A percentile compares a stretch with the other conserved stretches of the same genome.
These are phyloP conservation scores for Phaeoacremonium minimum DNA, from an alignment of 2,329 filamentous ascomycete genomes.

Conservation along the genomic window DNA sequence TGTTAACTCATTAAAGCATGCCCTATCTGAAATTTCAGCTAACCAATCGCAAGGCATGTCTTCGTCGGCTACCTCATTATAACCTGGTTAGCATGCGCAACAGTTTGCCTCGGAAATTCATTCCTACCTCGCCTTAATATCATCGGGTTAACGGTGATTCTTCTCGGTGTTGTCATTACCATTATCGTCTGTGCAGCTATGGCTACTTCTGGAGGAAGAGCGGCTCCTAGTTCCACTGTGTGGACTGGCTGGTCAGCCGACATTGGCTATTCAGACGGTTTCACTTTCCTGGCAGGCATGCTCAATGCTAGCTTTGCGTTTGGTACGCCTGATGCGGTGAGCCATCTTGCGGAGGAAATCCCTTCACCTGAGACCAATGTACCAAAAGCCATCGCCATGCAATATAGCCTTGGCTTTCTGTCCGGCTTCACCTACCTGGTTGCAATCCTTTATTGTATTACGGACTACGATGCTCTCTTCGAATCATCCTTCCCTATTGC, in stretches of 20 bases:
- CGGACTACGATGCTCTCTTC: conserved; percentile 2
- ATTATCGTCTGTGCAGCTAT: neutral
- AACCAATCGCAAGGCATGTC: neutral
- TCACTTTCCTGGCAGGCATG: conserved; percentile 1
- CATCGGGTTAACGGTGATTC: neutral
- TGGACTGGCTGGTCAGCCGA: neutral
- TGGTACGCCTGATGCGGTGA: conserved; percentile 1
- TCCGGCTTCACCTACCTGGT: conserved; percentile 2
- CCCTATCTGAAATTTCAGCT: too few species aligned
- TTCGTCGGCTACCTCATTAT: neutral
- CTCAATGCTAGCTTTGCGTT: conserved; percentile 1
- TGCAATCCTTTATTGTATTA: conserved; percentile 1
- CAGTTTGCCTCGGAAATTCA: neutral
- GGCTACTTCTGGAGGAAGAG: neutral
- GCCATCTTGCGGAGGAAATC: conserved; percentile 4
- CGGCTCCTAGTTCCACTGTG: neutral
- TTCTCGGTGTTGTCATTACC: neutral
- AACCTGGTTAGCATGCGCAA: neutral
- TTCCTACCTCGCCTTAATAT: neutral
- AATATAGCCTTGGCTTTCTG: conserved; percentile 3
- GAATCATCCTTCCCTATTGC: neutral
- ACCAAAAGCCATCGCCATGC: conserved; percentile 5
- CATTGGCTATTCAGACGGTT: conserved; percentile 1
- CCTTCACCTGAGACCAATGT: conserved; percentile 1
- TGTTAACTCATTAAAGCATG: too few species aligned